phyloP scores from a whole-genome alignment of 2,329 filamentous ascomycete genomes.

The Arthrobotrys megalospora region DNA sequence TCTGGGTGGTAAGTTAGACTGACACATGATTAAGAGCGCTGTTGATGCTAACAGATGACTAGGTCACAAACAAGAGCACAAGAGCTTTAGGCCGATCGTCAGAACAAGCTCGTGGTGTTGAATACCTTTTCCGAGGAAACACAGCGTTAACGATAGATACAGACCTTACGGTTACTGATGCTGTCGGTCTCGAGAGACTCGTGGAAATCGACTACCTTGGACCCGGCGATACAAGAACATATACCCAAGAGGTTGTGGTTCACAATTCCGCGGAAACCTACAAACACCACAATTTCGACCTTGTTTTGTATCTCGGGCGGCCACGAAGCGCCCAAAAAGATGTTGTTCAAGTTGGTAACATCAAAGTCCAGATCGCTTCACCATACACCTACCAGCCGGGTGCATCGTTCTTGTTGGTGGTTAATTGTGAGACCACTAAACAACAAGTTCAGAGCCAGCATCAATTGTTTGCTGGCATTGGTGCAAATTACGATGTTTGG shows the following conservation, averaged over 20 bases:
- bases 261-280: conserved; percentile 23
- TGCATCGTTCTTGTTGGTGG: conserved; percentile 21
- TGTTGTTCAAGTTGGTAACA: conserved; percentile 23
- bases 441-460: conserved; percentile 17
- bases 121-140: conserved; percentile 26
- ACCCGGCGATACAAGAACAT: conserved; percentile 21
- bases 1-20: conserved; percentile 28
- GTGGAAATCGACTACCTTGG: conserved; percentile 14
- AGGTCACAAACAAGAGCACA: conserved; percentile 39
- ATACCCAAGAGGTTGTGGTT: conserved; percentile 20
- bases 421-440: conserved; percentile 14
- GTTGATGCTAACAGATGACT: neutral
- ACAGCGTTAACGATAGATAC: conserved; percentile 7
- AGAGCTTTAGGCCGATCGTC: conserved; percentile 22
- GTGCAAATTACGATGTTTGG: conserved; percentile 19
- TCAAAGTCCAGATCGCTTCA: conserved; percentile 26
- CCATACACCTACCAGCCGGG: conserved; percentile 16
- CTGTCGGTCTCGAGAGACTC: neutral
- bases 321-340: conserved; percentile 7
- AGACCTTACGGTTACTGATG: neutral
- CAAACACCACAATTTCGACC: conserved; percentile 32
- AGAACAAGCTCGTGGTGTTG: conserved; percentile 12
- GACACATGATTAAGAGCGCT: neutral
- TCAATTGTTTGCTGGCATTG: conserved; percentile 15
- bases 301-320: conserved; percentile 15